Base-by-base conservation (phyloP, 1,284 basidiomycete genomes). In the Ganoderma meredithae region DNA sequence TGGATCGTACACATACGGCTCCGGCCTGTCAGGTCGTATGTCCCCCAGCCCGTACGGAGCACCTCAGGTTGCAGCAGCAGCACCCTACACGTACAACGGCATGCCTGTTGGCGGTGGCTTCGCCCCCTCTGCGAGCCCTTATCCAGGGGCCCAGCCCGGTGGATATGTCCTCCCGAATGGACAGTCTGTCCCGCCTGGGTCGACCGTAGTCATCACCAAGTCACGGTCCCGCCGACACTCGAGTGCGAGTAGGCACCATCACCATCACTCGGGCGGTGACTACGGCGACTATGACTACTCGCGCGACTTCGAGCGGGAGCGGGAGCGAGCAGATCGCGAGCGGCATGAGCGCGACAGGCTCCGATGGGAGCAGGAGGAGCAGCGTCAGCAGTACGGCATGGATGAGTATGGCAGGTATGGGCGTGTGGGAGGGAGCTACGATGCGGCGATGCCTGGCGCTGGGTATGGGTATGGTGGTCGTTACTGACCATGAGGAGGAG, bases 181-280 rank as follows among this genome's bases (percentile, higher is more conserved):
- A 10, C 65, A 66, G 49, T 39, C 53, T 0, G 66, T 65, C 3
- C 68, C 69, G 0, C 66, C 71, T 0, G 74, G 74, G 9, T 73
- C 75, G 53, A 73, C 75, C 8, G 71, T 76, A 40, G 68, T 76
- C 61, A 67, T 75, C 60, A 60, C 65, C 52, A 53, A 36, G 47
- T 13, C 47, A 4, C 72, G 70, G 52, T 69, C 69, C 22, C 69
- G 69, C 27, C 47, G 71, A 25, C 69, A 68, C 65, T 74, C 73
- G 22, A 70, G 66, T 25, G 59, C 68, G 12, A 65, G 70, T 58
- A 60, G 63, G 15, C 70, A 69, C 60, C 70, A 68, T 61, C 79
- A 80, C 22, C 70, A 69, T 31, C 74, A 72, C 25, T 66, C 71
- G 31, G 53, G 66, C 40, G 61, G 66, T 22, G 64, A 70, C 53